These are phyloP conservation scores for Suillus alpinus DNA, from an alignment of 768 basidiomycete genomes.

Conservation along the genomic window DNA sequence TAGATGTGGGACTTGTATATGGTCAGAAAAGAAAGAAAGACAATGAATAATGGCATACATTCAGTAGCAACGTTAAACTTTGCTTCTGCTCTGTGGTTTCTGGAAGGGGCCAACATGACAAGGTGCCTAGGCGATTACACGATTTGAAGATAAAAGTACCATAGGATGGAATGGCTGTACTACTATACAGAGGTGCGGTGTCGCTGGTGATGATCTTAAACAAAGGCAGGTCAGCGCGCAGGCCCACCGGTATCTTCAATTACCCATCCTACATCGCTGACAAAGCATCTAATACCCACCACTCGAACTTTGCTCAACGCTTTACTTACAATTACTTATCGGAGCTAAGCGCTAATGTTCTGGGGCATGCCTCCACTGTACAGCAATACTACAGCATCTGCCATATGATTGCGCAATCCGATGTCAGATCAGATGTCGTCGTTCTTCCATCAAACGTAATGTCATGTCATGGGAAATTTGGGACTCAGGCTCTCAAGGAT, in stretches of 20 bases:
- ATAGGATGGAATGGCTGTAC: slow-evolving; percentile 1
- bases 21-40: neutral
- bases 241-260: neutral
- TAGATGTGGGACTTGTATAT: slow-evolving; percentile 63
- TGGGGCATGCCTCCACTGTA: neutral
- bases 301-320: too few relatives aligned
- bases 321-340: too few relatives aligned
- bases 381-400: neutral
- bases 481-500: neutral
- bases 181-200: neutral
- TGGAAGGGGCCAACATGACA: slow-evolving; percentile 35
- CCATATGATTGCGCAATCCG: neutral
- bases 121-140: neutral
- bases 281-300: neutral
- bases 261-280: neutral
- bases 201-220: neutral
- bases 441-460: neutral
- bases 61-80: slow-evolving; percentile 56
- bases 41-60: slow-evolving; percentile 32
- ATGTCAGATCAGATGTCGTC: neutral
- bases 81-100: slow-evolving; percentile 38
- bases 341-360: neutral
- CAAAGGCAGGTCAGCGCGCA: neutral
- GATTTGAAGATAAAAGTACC: neutral
- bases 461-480: neutral